phyloP scores from a whole-genome alignment of 2,329 filamentous ascomycete species.

The Lachnellula suecica region DNA sequence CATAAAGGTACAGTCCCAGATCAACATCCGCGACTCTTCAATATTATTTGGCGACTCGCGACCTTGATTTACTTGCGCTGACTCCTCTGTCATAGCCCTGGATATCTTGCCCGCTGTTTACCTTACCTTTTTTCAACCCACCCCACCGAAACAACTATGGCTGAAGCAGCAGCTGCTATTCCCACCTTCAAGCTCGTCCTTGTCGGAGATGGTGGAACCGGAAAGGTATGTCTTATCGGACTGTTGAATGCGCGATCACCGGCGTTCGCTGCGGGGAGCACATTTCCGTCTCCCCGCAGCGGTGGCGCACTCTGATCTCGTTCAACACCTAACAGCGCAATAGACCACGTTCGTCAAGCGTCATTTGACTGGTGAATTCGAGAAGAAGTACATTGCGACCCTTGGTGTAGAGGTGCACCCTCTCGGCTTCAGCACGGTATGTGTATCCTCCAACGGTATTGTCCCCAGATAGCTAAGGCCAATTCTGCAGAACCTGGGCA shows the following conservation, averaged over 20 bases:
- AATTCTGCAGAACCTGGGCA: constrained; percentile 75
- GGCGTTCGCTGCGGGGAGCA: constrained; percentile 18
- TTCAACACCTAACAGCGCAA: constrained; percentile 22
- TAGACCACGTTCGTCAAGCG: constrained; percentile 99
- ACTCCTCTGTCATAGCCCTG: constrained; percentile 26
- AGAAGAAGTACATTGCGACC: constrained; percentile 99
- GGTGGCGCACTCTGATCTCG: constrained; percentile 17
- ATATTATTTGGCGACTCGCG: not conserved
- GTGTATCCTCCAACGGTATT: constrained; percentile 39
- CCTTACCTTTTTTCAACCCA: constrained; percentile 17
- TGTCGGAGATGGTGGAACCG: constrained; percentile 98
- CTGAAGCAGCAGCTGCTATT: constrained; percentile 49
- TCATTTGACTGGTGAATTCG: constrained; percentile 98
- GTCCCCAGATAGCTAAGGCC: constrained; percentile 19
- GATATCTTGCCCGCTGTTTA: constrained; percentile 26
- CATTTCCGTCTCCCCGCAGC: constrained; percentile 19
- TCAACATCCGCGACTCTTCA: constrained; percentile 1
- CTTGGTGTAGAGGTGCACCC: constrained; percentile 99
- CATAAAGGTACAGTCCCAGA: constrained; percentile 25
- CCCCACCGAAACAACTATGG: constrained; percentile 53
- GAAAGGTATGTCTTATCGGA: constrained; percentile 71
- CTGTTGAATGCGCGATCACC: constrained; percentile 7
- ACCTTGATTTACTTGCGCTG: constrained; percentile 13
- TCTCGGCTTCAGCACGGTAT: constrained; percentile 95
- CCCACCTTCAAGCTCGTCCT: constrained; percentile 99